Base-by-base conservation (phyloP, 1,139 yeast species). In the Kluyveromyces marxianus region DNA sequence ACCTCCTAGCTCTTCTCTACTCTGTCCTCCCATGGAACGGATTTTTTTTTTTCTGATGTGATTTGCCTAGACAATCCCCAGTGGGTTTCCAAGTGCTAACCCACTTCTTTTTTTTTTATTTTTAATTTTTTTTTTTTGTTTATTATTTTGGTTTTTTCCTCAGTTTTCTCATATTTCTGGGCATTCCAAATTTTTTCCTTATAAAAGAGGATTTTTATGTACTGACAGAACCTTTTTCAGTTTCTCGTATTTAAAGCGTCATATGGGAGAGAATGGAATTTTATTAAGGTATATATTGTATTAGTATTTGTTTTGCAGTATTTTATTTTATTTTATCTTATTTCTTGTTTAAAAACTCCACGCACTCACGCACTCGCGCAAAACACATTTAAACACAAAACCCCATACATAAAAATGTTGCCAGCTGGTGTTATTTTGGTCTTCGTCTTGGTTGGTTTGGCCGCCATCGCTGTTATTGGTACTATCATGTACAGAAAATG, bases 351-450 rank as follows among this genome's bases (percentile, higher is more conserved):
- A n/a, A 25, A 36, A 27, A 21, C 39, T n/a, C 39, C 39, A 36
- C 43, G 43, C 43, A 40, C 41, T 38, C 34, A 38, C 41, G 41
- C 43, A 40, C 43, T 40, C 43, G 43, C 43, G 37, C 43, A 28
- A 34, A 39, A 14, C 21, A 33, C 21, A 33, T 24, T 24, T 14
- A 14, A 33, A 14, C 41, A 29, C 38, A 25, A 28, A 27, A 25
- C 26, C 36, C 34, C 37, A 40, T 38, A 40, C 43, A 36, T 38
- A 49, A 41, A 53, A 62, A 72, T 71, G 75, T 68, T 74, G 60
- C 77, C 79, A 65, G 70, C 71, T 56, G 78, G 78, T 65, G 77
- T 73, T 62, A 74, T 74, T 60, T 68, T 74, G 59, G 79, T 74
- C 54, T 71, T 74, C 62, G 65, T 70, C 61, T 62, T 74, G 52